Percentiles rank a stretch among this genome's conserved stretches.
Conservation (phyloP, 75 land plant genomes). For the Pinus albicaulis region DNA sequence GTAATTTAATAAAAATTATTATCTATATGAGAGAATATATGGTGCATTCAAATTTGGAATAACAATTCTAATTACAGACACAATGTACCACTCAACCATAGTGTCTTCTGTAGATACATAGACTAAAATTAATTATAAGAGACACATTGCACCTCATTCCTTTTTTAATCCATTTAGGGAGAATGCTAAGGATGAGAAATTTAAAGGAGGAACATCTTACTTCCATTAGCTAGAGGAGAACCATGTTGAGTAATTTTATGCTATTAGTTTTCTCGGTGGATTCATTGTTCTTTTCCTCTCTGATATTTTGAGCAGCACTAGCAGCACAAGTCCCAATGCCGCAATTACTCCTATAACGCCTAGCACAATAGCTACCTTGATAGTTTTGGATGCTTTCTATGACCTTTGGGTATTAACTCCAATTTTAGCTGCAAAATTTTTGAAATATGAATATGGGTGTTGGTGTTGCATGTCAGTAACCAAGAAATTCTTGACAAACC, state of each 20-base stretch:
- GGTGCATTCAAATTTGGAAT: background rate
- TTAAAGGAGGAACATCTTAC: constrained; percentile 34
- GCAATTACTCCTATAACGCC: constrained; percentile 16
- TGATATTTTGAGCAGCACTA: constrained; percentile 17
- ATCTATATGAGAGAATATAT: background rate
- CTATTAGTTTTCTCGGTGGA: constrained; percentile 30
- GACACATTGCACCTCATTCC: background rate
- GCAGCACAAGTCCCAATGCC: constrained; percentile 20
- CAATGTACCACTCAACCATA: background rate
- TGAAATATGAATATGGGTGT: constrained; percentile 47
- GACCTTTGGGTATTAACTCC: constrained; percentile 26
- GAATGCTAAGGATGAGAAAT: constrained; percentile 4
- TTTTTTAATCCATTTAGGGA: background rate
- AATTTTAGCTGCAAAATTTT: constrained; percentile 52
- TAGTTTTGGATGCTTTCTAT: constrained; percentile 13
- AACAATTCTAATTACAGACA: background rate
- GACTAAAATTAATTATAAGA: background rate
- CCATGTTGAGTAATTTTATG: constrained; percentile 34
- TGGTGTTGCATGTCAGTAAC: constrained; percentile 19
- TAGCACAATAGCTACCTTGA: constrained; percentile 34
- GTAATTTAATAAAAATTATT: background rate
- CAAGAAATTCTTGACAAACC: constrained; percentile 55
- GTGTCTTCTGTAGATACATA: background rate
- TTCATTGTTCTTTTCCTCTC: constrained; percentile 9
- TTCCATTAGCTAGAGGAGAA: constrained; percentile 73